phyloP scores from a whole-genome alignment of 2,329 filamentous ascomycete genomes.

The Pyricularia pennisetigena region DNA sequence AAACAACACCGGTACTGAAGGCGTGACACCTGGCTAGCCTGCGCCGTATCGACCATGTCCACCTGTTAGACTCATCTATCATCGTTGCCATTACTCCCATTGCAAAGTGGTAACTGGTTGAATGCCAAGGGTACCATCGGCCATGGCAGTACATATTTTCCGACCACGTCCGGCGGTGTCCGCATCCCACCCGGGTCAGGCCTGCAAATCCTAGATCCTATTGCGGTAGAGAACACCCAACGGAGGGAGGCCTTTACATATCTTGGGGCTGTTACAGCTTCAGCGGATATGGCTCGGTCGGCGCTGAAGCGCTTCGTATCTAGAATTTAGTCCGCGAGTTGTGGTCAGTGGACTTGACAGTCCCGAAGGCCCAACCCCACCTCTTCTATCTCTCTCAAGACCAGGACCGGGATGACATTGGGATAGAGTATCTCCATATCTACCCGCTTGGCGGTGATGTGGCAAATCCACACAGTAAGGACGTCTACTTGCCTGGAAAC shows the following conservation, averaged over 20 bases:
- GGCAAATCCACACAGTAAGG: not conserved
- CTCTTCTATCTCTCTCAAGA: conserved; percentile 12
- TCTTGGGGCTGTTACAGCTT: conserved; percentile 3
- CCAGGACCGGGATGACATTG: not conserved
- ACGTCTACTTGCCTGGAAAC: conserved; percentile 9
- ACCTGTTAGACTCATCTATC: conserved; percentile 2
- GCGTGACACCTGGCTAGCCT: conserved; percentile 4
- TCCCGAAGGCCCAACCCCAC: conserved; percentile 9
- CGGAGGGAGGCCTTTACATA: conserved; percentile 5
- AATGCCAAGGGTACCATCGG: not conserved
- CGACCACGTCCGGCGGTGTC: not conserved
- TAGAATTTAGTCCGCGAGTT: too few species aligned
- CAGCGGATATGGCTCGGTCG: not conserved
- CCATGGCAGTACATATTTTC: conserved; percentile 9
- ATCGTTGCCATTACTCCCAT: conserved; percentile 11
- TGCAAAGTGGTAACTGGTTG: conserved; percentile 11
- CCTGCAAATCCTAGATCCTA: conserved; percentile 8
- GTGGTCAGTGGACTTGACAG: not conserved
- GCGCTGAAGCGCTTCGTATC: not conserved
- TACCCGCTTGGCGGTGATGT: not conserved
- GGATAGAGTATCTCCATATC: not conserved
- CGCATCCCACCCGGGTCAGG: conserved; percentile 10
- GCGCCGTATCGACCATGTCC: conserved; percentile 4
- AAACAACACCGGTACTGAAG: conserved; percentile 8
- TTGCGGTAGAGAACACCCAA: conserved; percentile 1